Percentiles rank a stretch among this genome's conserved stretches.
phyloP scores from a whole-genome alignment of 1,284 basidiomycete species.

The Rhizoctonia solani region DNA sequence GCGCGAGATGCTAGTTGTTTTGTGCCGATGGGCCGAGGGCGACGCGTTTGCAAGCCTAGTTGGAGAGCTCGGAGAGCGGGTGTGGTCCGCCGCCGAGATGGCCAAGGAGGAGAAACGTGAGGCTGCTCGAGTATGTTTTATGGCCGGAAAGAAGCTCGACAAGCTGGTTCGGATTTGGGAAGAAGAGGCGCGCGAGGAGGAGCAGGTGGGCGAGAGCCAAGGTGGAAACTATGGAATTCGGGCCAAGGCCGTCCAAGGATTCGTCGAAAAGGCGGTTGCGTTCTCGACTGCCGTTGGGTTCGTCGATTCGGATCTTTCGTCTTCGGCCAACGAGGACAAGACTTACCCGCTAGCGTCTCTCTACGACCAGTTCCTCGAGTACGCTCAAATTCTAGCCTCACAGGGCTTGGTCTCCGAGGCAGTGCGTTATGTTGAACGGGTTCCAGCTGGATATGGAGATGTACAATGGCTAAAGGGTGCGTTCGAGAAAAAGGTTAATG shows the following conservation, averaged over 20 bases:
- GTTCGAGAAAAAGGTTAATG: conserved; percentile 58
- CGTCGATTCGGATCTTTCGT: conserved; percentile 79
- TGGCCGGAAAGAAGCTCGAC: conserved; percentile 11
- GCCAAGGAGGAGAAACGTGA: not conserved
- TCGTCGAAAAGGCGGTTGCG: conserved; percentile 95
- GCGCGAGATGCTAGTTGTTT: conserved; percentile 95
- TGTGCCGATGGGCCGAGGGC: conserved; percentile 90
- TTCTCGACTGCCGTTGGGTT: conserved; percentile 92
- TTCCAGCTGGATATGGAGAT: conserved; percentile 79
- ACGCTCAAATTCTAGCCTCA: conserved; percentile 87
- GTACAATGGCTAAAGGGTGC: conserved; percentile 56
- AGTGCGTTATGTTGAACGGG: conserved; percentile 77
- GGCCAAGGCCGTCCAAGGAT: conserved; percentile 87
- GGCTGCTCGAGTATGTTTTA: conserved; percentile 17
- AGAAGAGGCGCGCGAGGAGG: conserved; percentile 87
- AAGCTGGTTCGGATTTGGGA: conserved; percentile 83
- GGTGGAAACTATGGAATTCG: conserved; percentile 76
- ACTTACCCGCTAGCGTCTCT: conserved; percentile 80
- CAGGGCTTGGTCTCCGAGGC: conserved; percentile 90
- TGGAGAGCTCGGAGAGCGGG: conserved; percentile 79
- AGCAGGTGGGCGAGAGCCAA: conserved; percentile 52
- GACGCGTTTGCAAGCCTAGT: conserved; percentile 86
- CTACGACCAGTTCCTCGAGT: conserved; percentile 95
- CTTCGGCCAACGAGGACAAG: conserved; percentile 57
- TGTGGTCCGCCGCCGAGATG: conserved; percentile 5